Percentiles rank a stretch among this genome's conserved stretches.
phyloP scores from a whole-genome alignment of 371 early-diverging fungal species.

The Polyrhizophydium stewartii region DNA sequence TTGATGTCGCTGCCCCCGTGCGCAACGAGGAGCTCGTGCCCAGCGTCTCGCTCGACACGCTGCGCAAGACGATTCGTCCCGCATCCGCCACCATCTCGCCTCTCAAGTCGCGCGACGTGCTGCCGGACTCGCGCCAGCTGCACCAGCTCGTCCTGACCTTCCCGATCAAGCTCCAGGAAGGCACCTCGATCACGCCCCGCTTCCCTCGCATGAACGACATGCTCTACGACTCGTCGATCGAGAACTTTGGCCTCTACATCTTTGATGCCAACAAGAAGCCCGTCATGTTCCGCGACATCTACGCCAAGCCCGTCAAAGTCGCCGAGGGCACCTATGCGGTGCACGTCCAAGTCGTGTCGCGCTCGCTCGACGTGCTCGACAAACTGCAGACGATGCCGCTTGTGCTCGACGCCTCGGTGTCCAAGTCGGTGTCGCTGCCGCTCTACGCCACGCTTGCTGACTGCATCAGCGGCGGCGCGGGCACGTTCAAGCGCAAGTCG shows the following conservation, averaged over 20 bases:
- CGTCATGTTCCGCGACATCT: slow-evolving; percentile 51
- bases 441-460: slow-evolving; percentile 54
- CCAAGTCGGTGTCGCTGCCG: slow-evolving; percentile 54
- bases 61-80: slow-evolving; percentile 72
- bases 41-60: slow-evolving; percentile 42
- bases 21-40: slow-evolving; percentile 67
- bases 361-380: slow-evolving; percentile 63
- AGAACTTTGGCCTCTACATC: slow-evolving; percentile 48
- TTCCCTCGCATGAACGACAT: slow-evolving; percentile 63
- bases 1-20: slow-evolving; percentile 68
- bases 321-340: slow-evolving; percentile 81
- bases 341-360: slow-evolving; percentile 71
- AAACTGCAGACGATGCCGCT: slow-evolving; percentile 58
- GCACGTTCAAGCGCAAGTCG: slow-evolving; percentile 14
- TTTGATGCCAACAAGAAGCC: slow-evolving; percentile 56
- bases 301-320: slow-evolving; percentile 65
- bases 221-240: slow-evolving; percentile 58
- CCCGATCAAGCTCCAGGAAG: slow-evolving; percentile 56
- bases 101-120: slow-evolving; percentile 63
- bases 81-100: slow-evolving; percentile 59
- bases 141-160: slow-evolving; percentile 74
- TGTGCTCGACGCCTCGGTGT: slow-evolving; percentile 59
- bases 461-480: slow-evolving; percentile 28
- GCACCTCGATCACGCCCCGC: slow-evolving; percentile 47
- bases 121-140: slow-evolving; percentile 63